Percentiles rank a stretch among this genome's conserved stretches.
phyloP scores from a whole-genome alignment of 2,329 filamentous ascomycete species.

The Elsinoe australis region DNA sequence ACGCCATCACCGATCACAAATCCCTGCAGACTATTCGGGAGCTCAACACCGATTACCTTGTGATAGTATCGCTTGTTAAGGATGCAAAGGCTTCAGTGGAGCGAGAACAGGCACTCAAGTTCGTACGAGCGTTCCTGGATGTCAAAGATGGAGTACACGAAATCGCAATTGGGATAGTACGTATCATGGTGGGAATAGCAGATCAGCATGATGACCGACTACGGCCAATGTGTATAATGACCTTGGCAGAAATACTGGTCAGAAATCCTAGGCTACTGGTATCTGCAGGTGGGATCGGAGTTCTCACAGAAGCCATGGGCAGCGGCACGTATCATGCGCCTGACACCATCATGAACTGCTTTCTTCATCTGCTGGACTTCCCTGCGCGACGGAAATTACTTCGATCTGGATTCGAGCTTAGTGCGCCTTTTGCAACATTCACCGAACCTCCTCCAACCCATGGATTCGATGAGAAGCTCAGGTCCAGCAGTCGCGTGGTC shows the following conservation, averaged over 20 bases:
- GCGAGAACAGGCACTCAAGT: constrained; percentile 92
- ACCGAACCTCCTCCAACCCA: constrained; percentile 64
- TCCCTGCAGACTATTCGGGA: constrained; percentile 82
- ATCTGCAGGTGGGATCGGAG: constrained; percentile 72
- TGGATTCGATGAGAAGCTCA: constrained; percentile 57
- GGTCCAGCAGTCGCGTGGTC: constrained; percentile 87
- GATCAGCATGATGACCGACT: constrained; percentile 79
- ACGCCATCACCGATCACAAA: constrained; percentile 84
- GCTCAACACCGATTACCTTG: constrained; percentile 85
- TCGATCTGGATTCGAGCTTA: constrained; percentile 81
- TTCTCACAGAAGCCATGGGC: constrained; percentile 82
- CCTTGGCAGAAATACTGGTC: constrained; percentile 82
- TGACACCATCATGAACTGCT: constrained; percentile 78
- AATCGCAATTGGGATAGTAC: constrained; percentile 75
- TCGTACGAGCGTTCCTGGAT: constrained; percentile 88
- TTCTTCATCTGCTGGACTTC: constrained; percentile 80
- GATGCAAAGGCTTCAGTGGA: constrained; percentile 96
- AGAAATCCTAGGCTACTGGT: constrained; percentile 75
- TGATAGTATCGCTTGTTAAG: constrained; percentile 86
- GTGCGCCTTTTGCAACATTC: constrained; percentile 79
- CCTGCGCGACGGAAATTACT: constrained; percentile 74
- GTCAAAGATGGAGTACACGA: constrained; percentile 88
- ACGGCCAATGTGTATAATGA: constrained; percentile 85
- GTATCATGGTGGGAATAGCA: constrained; percentile 84
- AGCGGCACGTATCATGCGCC: constrained; percentile 90